Base-by-base conservation (phyloP, 2,329 filamentous ascomycete genomes). In the Elsinoe arachidis region DNA sequence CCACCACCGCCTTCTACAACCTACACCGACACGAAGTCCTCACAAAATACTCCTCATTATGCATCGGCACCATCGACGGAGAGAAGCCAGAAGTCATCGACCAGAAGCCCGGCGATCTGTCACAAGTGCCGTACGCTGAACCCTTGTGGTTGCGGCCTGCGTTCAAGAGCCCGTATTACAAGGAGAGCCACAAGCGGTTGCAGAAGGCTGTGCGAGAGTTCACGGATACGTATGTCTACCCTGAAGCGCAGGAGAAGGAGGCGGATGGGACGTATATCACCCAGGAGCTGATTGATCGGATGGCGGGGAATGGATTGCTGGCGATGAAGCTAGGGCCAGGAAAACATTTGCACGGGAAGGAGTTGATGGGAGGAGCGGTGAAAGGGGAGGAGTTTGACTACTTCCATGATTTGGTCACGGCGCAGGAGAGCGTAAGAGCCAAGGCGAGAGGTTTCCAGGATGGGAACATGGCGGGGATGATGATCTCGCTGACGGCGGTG, bases 11-110 rank as follows among this genome's bases (percentile, higher is more conserved):
- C 58, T 95, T 95, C 73, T 95, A 95, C 81, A 95, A 95, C 76
- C 83, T 96, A 55, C 90, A 96, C 74, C 80, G 90, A 23, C 89
- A 95, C 64, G 90, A 95, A 72, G 88, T 95, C n/a, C 80, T 95
- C 10, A 76, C 84, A 60, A 90, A 90, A 70, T 95, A 95, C 77
- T 74, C 79, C 47, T 78, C 81, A 65, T 80, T 95, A 15, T 86
- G 82, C 71, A 80, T 95, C 64, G 90, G 90, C 66, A 87, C 82
- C 12, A 71, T 95, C 67, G 76, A 83, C 63, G 86, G 83, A 71
- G 88, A 95, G 76, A 84, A 79, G 66, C 80, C 88, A 17, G 82
- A 90, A 67, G 82, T 93, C 64, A 78, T 90, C 61, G 82, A 83
- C 17, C 83, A 81, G 1, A 73, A 83, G 66, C 76, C 82, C 9